A percentile compares a stretch with the other conserved stretches of the same genome.
Conservation (phyloP, 192 early-diverging fungal species). For the Podila minutissima region DNA sequence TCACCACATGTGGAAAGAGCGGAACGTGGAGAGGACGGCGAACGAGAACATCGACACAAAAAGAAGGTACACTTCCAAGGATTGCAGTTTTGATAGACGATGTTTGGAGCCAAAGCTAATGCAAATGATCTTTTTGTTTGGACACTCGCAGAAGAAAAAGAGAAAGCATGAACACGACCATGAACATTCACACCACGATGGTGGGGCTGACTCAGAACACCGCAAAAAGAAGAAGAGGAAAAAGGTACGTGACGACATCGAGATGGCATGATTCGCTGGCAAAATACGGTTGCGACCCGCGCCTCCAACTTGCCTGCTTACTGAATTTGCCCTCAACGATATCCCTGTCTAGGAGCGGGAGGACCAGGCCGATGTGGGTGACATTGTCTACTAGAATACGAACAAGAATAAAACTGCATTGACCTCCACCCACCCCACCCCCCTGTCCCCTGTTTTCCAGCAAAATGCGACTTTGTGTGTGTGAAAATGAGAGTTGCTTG, state of each 20-base stretch:
- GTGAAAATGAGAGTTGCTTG: neutral
- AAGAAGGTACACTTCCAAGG: constrained; percentile 28
- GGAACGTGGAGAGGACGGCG: constrained; percentile 38
- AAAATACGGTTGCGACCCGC: neutral
- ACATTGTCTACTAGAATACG: neutral
- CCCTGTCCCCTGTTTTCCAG: neutral
- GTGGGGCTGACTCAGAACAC: constrained; percentile 47
- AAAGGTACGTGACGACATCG: constrained; percentile 20
- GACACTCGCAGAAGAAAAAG: constrained; percentile 40
- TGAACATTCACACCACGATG: constrained; percentile 46
- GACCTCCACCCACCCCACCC: no score
- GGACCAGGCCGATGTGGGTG: neutral
- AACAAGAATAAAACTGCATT: neutral
- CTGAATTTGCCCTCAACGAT: neutral
- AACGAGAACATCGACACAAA: constrained; percentile 44
- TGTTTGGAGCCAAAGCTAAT: neutral
- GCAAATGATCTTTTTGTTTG: neutral
- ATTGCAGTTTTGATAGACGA: neutral
- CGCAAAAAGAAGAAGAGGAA: constrained; percentile 54
- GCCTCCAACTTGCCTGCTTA: neutral
- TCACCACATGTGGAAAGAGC: constrained; percentile 37
- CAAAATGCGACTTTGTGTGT: neutral
- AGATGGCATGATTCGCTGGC: neutral
- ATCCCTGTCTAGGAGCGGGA: constrained; percentile 28
- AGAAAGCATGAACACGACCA: constrained; percentile 53